A percentile compares a stretch with the other conserved stretches of the same genome.
These are phyloP conservation scores for Blastocladiella britannica DNA, from an alignment of 192 early-diverging fungal genomes.

Conservation along the genomic window DNA sequence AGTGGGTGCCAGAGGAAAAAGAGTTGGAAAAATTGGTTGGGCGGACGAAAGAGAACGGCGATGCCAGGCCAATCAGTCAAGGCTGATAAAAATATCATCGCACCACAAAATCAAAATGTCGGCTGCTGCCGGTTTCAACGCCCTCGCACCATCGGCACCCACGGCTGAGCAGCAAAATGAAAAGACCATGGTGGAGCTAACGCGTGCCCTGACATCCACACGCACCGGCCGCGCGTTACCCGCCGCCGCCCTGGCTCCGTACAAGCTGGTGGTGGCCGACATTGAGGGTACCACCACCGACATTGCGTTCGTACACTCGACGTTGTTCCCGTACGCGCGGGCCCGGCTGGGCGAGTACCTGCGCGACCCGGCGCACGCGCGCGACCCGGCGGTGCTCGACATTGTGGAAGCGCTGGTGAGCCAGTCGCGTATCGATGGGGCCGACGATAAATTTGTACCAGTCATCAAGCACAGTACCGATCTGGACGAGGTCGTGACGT, in stretches of 20 bases:
- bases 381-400: slow-evolving; percentile 13
- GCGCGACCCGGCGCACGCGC: slow-evolving; percentile 28
- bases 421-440: slow-evolving; percentile 22
- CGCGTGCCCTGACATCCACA: too few relatives aligned
- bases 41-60: too few relatives aligned
- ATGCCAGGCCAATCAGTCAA: too few relatives aligned
- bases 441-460: slow-evolving; percentile 1
- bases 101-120: too few relatives aligned
- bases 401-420: slow-evolving; percentile 26
- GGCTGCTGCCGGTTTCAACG: too few relatives aligned
- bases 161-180: too few relatives aligned
- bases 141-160: too few relatives aligned
- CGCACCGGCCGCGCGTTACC: too few relatives aligned
- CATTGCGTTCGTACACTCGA: slow-evolving; percentile 87
- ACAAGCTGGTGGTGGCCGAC: slow-evolving; percentile 48
- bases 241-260: slow-evolving; percentile 19
- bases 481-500: background rate
- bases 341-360: slow-evolving; percentile 43
- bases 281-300: slow-evolving; percentile 94
- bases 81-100: too few relatives aligned
- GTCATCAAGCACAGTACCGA: background rate
- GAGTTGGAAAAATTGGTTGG: too few relatives aligned
- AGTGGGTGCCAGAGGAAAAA: too few relatives aligned
- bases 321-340: slow-evolving; percentile 72
- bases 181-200: too few relatives aligned